Evolutionary conservation across 192 early-diverging fungal species (phyloP), one percentile per base, ranked within the genome.

Genomic region (Linnemannia exigua): DNA sequence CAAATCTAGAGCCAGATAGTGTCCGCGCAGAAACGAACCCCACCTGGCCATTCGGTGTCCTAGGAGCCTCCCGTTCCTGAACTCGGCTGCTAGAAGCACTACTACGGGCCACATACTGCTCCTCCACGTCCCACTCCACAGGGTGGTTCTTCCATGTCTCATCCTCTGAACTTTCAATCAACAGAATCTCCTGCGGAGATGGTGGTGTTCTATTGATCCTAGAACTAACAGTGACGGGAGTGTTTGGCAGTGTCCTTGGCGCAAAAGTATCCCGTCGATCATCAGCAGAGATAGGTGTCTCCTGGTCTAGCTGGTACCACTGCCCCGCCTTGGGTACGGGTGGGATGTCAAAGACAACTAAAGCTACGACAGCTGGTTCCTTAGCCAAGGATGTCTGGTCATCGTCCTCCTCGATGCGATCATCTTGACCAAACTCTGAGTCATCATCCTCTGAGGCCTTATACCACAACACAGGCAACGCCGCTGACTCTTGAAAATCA

Each of bases 111-210:
- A 38, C 22, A 20, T 61, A 36, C 5, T 31, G 20, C 48, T 75
- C 73, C 52, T 35, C 22, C 36, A 8, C 48, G 20, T 37, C 33
- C 17, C 20, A 11, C 11, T 38, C 52, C 7, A 37, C 47, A 37
- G 8, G 15, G 0, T 33, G 0, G 7, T 22, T 38, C 12, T 38
- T 17, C 52, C 73, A 36, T 3, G 33, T 19, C 22, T 80, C 79
- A 1, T 73, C 79, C 22, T 80, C 44, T 1, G 79, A 80, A 17
- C 79, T 80, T 28, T 80, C 79, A 15, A 80, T 80, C 33, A 80
- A 22, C 71, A 73, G 50, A 25, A 80, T 48, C 46, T 66, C 35
- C 19, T 61, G 51, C 25, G 37, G 22, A 22, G 61, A 46, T 25
- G 58, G 58, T 15, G 58, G 28, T 63, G 25, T 25, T 33, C 15